A percentile compares a stretch with the other conserved stretches of the same genome.
phyloP scores from a whole-genome alignment of 371 early-diverging fungal genomes.

The Haplosporangium sp. region DNA sequence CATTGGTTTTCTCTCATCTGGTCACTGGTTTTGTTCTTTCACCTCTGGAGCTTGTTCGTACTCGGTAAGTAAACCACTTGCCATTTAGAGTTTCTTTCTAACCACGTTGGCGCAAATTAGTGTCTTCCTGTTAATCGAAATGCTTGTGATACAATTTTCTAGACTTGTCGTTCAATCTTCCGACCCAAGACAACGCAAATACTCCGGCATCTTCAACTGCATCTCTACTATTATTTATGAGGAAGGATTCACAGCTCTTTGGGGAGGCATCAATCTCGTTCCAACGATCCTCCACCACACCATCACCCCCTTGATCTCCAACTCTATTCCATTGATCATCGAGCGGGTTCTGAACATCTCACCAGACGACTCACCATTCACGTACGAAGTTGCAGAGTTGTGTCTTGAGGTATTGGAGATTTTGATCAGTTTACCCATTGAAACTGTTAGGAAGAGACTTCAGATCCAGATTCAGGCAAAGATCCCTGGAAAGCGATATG shows the following conservation, averaged over 20 bases:
- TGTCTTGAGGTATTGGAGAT: slow-evolving; percentile 74
- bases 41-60: slow-evolving; percentile 82
- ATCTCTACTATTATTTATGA: slow-evolving; percentile 76
- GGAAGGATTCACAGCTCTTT: slow-evolving; percentile 86
- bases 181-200: slow-evolving; percentile 76
- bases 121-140: background rate
- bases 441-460: slow-evolving; percentile 87
- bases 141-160: background rate
- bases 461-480: slow-evolving; percentile 78
- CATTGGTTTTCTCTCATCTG: slow-evolving; percentile 76
- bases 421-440: slow-evolving; percentile 84
- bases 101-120: too few species aligned
- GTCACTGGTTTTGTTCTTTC: slow-evolving; percentile 77
- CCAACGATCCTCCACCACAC: slow-evolving; percentile 85
- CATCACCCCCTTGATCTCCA: slow-evolving; percentile 76
- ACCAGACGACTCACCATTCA: slow-evolving; percentile 72
- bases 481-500: slow-evolving; percentile 70
- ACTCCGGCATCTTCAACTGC: slow-evolving; percentile 77
- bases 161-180: slow-evolving; percentile 81
- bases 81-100: background rate
- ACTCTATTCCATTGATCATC: slow-evolving; percentile 76
- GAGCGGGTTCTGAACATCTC: slow-evolving; percentile 74
- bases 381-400: slow-evolving; percentile 75
- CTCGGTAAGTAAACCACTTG: slow-evolving; percentile 61
- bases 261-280: slow-evolving; percentile 72